Conservation (phyloP, 2,329 filamentous ascomycete species). For the Venturiaceae sp. region DNA sequence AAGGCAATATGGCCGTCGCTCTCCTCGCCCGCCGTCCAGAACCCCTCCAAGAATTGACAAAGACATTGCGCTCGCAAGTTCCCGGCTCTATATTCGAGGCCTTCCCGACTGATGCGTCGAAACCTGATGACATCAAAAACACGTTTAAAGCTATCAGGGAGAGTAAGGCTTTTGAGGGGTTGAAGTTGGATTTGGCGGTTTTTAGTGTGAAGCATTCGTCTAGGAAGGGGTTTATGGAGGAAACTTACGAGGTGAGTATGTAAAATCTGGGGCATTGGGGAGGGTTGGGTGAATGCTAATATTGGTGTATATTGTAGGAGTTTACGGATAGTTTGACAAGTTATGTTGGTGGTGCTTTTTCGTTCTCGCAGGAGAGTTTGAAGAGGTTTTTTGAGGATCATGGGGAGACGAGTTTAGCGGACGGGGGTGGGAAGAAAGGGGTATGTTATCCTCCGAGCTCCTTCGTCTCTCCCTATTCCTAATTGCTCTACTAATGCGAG, state of each 20-base stretch:
- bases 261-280: not conserved
- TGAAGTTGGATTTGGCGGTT: constrained; percentile 44
- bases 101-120: constrained; percentile 41
- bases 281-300: constrained; percentile 20
- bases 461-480: not conserved
- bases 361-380: constrained; percentile 44
- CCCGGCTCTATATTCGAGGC: constrained; percentile 38
- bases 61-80: constrained; percentile 30
- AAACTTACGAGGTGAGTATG: constrained; percentile 33
- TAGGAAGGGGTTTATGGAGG: constrained; percentile 46
- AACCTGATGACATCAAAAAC: constrained; percentile 33
- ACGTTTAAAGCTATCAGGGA: constrained; percentile 40
- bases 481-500: not conserved
- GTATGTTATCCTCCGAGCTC: constrained; percentile 12
- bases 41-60: constrained; percentile 31
- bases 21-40: constrained; percentile 41
- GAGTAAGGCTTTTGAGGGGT: constrained; percentile 35
- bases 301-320: constrained; percentile 10
- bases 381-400: constrained; percentile 44
- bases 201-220: constrained; percentile 47
- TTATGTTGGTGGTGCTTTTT: constrained; percentile 47
- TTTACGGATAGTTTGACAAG: constrained; percentile 35
- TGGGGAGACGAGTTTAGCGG: constrained; percentile 34
- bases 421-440: constrained; percentile 43
- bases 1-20: constrained; percentile 47